Conservation (phyloP, 495 filamentous ascomycete genomes). For the Ramalina intermedia region DNA sequence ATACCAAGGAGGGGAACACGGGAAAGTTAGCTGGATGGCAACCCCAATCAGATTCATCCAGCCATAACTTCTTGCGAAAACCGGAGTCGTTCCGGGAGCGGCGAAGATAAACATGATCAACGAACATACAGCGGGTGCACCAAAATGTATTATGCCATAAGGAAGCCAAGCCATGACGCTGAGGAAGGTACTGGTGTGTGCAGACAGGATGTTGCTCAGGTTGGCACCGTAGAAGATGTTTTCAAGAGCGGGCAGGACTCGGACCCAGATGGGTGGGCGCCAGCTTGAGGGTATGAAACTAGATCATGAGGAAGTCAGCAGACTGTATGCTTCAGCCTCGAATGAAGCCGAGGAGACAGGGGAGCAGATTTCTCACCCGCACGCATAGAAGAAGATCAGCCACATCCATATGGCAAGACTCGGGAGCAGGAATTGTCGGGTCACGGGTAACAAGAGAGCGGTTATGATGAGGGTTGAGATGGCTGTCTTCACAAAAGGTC, state of each 20-base stretch:
- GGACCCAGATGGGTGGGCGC: constrained; percentile 84
- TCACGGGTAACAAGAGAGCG: constrained; percentile 70
- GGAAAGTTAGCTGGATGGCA: constrained; percentile 71
- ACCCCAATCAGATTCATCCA: constrained; percentile 86
- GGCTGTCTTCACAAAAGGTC: constrained; percentile 54
- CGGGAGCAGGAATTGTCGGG: constrained; percentile 81
- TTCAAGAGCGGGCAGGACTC: constrained; percentile 85
- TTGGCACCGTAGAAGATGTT: constrained; percentile 95
- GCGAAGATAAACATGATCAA: constrained; percentile 71
- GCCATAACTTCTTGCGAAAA: constrained; percentile 75
- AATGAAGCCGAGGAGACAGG: background rate
- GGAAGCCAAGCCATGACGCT: constrained; percentile 87
- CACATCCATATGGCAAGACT: constrained; percentile 72
- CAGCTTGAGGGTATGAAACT: constrained; percentile 78
- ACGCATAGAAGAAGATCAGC: constrained; percentile 77
- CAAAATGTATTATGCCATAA: constrained; percentile 82
- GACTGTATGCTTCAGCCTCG: background rate
- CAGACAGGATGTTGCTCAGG: constrained; percentile 86
- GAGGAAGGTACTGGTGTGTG: constrained; percentile 65
- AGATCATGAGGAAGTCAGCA: constrained; percentile 9
- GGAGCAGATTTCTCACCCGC: constrained; percentile 51
- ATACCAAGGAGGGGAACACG: constrained; percentile 92
- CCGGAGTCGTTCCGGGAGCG: constrained; percentile 68
- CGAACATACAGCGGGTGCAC: constrained; percentile 61
- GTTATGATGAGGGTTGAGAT: constrained; percentile 49